Base-by-base conservation (phyloP, 2,329 filamentous ascomycete genomes). In the Dactylonectria macrodidyma region DNA sequence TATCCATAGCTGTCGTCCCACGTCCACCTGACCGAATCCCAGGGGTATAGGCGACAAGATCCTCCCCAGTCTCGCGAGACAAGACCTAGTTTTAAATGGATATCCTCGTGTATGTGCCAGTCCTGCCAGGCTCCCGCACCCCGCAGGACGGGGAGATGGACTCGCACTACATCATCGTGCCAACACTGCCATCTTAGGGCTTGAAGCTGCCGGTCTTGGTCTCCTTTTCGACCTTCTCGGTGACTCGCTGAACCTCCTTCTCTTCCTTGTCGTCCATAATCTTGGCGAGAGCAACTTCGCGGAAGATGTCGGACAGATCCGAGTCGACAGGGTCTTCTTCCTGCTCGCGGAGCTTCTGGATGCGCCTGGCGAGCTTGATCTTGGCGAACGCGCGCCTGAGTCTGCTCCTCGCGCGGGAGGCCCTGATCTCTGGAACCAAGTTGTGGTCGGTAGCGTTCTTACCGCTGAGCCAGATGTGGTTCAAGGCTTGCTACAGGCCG, bases 361-460 rank as follows among this genome's bases (percentile, higher is more conserved):
- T 98, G 71, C 95, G 93, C 84, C 98, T 98, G 72, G 94, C 91
- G 62, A 99, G 90, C 84, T 97, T 98, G 86, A 98, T 93, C 78
- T 97, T 91, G 83, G 98, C 94, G 84, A 99, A 97, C 77, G 95
- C 95, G 71, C 95, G 93, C 81, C 93, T 93, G 75, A 99, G 92
- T 70, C 95, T 94, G 65, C 94, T 94, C 82, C 95, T 95, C 71
- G 95, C 92, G 82, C 97, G 94, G 85, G 96, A 97, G 59, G 95
- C 92, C 83, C 93, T 93, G 75, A 99, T 97, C 85, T 99, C 96
- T 73, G 96, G 96, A 81, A 99, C 85, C 89, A 99, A 89, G 87
- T 99, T 95, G 89, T 98, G 95, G 82, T 98, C 95, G 69, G 93
- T 94, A 70, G 96, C 96, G 70, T 90, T 96, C 85, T 96, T 89